Conservation (phyloP, 257 asterid genomes). For the Solanum phureja region DNA sequence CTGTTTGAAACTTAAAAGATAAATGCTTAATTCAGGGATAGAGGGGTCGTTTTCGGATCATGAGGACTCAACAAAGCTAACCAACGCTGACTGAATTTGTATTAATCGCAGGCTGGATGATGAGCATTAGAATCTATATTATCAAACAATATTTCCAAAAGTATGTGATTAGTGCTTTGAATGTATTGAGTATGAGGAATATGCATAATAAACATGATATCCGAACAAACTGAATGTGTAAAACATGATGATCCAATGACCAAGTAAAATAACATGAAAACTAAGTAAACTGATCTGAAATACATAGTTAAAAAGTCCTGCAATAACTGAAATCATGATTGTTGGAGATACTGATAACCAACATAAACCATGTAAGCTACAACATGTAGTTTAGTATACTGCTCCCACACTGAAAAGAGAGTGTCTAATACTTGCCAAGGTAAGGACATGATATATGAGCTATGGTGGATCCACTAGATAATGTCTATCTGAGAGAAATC, state of each 20-base stretch:
- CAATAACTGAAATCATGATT: background rate
- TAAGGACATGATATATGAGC: background rate
- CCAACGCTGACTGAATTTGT: background rate
- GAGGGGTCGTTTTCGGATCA: background rate
- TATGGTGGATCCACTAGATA: background rate
- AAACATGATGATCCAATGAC: too few species aligned
- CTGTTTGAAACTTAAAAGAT: background rate
- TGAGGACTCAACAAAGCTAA: background rate
- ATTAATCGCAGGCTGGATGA: background rate
- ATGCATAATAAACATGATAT: background rate
- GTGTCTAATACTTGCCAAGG: background rate
- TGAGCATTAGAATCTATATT: background rate
- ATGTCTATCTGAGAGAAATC: background rate
- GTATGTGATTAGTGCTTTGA: background rate
- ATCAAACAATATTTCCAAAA: too few species aligned
- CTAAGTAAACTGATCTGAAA: background rate
- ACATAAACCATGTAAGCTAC: background rate
- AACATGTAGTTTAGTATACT: too few species aligned
- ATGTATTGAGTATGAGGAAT: background rate
- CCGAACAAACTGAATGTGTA: too few species aligned
- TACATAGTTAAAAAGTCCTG: background rate
- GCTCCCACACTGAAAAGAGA: background rate
- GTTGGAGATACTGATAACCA: background rate
- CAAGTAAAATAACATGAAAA: background rate
- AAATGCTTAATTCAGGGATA: background rate